Evolutionary conservation across 345 rosid genomes (phyloP).

Genomic region (Nephelium lappaceum): DNA sequence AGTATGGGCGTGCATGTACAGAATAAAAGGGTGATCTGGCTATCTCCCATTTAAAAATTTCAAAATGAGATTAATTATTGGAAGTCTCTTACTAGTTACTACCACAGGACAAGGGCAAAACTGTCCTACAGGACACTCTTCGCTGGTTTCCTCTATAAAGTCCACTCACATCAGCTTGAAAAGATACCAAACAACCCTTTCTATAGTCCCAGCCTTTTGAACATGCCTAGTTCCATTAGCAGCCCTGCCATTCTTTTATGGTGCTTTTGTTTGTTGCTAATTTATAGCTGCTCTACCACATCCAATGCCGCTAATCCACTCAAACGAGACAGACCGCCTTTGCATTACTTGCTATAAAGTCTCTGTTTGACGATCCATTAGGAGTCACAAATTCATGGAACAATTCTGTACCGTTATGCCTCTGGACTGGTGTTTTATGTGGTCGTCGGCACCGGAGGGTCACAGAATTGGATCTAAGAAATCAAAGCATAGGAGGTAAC

Average conservation of each 20-base stretch:
- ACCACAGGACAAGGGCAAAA: no score
- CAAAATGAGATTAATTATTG: no score
- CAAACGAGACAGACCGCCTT: neutral
- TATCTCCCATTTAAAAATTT: no score
- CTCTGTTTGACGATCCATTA: neutral
- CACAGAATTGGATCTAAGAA: neutral
- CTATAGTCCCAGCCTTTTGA: neutral
- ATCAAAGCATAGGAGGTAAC: neutral
- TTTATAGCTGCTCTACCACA: neutral
- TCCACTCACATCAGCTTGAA: neutral
- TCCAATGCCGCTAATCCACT: neutral
- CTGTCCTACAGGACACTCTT: no score
- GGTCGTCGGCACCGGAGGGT: neutral
- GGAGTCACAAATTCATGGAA: constrained; percentile 9
- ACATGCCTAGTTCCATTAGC: neutral
- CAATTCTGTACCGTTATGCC: neutral
- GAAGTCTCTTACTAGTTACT: no score
- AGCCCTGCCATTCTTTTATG: neutral
- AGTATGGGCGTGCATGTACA: no score
- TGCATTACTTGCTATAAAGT: constrained; percentile 1
- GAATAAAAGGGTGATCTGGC: no score
- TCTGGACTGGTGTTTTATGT: neutral
- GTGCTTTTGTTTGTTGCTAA: neutral
- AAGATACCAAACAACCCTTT: neutral
- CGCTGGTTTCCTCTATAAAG: neutral